These are phyloP conservation scores for Solanum infundibuliforme DNA, from an alignment of 257 asterid genomes.

Conservation along the genomic window DNA sequence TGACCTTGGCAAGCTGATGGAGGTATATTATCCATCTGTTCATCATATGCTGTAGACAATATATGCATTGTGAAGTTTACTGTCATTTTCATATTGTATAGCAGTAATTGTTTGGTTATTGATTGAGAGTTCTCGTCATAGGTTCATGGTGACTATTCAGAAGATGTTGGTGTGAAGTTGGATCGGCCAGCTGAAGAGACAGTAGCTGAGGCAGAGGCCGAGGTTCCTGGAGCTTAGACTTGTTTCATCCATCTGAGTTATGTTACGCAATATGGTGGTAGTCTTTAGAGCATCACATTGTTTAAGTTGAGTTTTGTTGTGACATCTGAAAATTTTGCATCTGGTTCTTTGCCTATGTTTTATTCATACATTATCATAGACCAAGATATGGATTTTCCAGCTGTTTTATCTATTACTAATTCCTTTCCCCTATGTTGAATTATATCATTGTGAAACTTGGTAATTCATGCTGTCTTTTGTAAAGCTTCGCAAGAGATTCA, in stretches of 20 bases:
- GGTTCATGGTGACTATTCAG: constrained; percentile 31
- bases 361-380: background rate
- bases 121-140: background rate
- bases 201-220: constrained; percentile 1
- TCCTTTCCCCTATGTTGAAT: background rate
- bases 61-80: background rate
- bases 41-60: background rate
- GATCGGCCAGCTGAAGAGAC: constrained; percentile 14
- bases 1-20: constrained; percentile 32
- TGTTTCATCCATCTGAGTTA: background rate
- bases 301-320: background rate
- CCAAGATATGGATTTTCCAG: background rate
- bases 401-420: background rate
- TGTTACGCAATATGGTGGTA: background rate
- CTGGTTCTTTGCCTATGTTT: background rate
- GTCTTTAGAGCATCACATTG: background rate
- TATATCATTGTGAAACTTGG: background rate
- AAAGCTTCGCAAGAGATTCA: background rate
- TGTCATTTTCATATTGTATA: background rate
- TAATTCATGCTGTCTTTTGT: background rate
- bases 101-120: background rate
- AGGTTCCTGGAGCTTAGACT: constrained; percentile 1
- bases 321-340: background rate
- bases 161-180: constrained; percentile 28
- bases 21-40: constrained; percentile 1